phyloP scores from a whole-genome alignment of 805 yeast species.

The Candida ascalaphidarum region DNA sequence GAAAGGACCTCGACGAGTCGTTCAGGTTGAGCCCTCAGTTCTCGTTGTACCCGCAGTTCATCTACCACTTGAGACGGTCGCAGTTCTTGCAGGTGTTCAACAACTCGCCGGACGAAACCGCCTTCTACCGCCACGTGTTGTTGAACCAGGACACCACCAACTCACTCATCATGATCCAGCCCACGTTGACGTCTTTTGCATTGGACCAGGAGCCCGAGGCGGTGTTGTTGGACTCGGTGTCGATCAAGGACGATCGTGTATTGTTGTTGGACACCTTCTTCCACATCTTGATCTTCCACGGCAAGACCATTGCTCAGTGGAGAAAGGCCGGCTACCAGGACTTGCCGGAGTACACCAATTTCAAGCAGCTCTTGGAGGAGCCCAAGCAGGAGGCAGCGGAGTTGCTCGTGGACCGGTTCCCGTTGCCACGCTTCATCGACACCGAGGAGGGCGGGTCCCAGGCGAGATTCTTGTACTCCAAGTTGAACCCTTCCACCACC shows the following conservation, averaged over 20 bases:
- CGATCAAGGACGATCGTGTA: constrained; percentile 82
- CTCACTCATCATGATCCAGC: constrained; percentile 95
- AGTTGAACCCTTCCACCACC: constrained; percentile 88
- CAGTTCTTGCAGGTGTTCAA: constrained; percentile 94
- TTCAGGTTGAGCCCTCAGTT: constrained; percentile 81
- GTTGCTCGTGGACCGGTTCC: constrained; percentile 87
- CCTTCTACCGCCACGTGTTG: constrained; percentile 89
- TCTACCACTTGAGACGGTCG: constrained; percentile 91
- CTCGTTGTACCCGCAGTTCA: constrained; percentile 88
- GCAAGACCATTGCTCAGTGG: constrained; percentile 93
- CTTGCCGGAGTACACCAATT: constrained; percentile 80
- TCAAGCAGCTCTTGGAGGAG: constrained; percentile 76
- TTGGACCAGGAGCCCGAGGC: constrained; percentile 80
- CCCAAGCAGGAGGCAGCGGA: constrained; percentile 92
- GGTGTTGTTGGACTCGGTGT: constrained; percentile 86
- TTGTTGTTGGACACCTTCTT: constrained; percentile 90
- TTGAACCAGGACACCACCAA: constrained; percentile 88
- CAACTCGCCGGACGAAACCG: constrained; percentile 98
- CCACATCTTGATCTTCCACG: constrained; percentile 93
- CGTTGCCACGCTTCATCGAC: constrained; percentile 94
- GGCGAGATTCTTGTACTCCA: constrained; percentile 92
- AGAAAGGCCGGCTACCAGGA: constrained; percentile 92
- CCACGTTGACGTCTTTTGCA: constrained; percentile 81
- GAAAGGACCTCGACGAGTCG: constrained; percentile 74
- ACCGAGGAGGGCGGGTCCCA: constrained; percentile 98